Evolutionary conservation across 1,284 basidiomycete species (phyloP).

Genomic region (Vanrija pseudolonga): DNA sequence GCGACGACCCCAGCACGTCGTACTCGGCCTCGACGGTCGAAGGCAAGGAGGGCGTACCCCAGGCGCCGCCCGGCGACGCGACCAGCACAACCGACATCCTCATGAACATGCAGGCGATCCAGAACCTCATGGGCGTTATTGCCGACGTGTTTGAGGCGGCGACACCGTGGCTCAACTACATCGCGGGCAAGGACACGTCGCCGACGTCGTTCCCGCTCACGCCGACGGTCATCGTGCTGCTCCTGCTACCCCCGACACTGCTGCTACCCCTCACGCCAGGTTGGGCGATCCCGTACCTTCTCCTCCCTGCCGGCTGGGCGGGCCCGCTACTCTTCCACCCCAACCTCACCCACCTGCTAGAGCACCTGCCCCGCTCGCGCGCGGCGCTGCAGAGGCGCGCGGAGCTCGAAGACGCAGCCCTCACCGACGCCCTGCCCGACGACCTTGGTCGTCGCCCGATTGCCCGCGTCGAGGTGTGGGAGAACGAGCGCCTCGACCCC

Average conservation of each 20-base stretch:
- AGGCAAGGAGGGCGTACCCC: slow-evolving; percentile 25
- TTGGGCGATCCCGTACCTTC: slow-evolving; percentile 37
- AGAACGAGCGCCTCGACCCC: slow-evolving; percentile 48
- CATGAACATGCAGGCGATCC: slow-evolving; percentile 51
- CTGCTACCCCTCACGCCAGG: slow-evolving; percentile 41
- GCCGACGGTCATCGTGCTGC: slow-evolving; percentile 39
- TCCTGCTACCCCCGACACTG: slow-evolving; percentile 40
- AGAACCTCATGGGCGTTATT: slow-evolving; percentile 49
- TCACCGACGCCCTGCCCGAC: slow-evolving; percentile 42
- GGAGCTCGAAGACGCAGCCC: slow-evolving; percentile 25
- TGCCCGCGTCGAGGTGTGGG: slow-evolving; percentile 43
- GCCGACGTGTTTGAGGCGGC: slow-evolving; percentile 11
- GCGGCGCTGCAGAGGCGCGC: slow-evolving; percentile 20
- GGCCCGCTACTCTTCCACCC: slow-evolving; percentile 47
- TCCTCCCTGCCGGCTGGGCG: slow-evolving; percentile 38
- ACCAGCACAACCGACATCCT: slow-evolving; percentile 48
- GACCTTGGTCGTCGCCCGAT: slow-evolving; percentile 30
- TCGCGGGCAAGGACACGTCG: slow-evolving; percentile 17
- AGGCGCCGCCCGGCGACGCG: slow-evolving; percentile 40
- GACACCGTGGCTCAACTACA: slow-evolving; percentile 28
- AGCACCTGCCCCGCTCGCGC: slow-evolving; percentile 21
- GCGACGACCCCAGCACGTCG: neutral
- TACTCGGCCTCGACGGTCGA: slow-evolving; percentile 15
- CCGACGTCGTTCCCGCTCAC: slow-evolving; percentile 42
- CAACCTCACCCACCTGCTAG: slow-evolving; percentile 28